These are phyloP conservation scores for Neophaeococcomyces mojaviensis DNA, from an alignment of 2,329 filamentous ascomycete genomes.

Conservation along the genomic window DNA sequence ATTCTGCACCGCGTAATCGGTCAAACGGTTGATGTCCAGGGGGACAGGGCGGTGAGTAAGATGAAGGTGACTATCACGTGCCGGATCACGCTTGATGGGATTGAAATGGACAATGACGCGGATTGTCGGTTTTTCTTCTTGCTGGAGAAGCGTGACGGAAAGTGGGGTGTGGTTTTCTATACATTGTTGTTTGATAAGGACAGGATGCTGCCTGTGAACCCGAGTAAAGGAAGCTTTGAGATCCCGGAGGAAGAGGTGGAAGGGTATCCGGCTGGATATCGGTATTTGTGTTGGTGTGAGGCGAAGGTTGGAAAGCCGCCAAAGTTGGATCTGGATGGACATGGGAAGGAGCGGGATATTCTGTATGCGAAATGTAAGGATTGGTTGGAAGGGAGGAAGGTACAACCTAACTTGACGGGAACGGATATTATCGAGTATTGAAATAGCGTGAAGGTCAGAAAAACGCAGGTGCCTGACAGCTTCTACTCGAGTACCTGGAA, in stretches of 20 bases:
- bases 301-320: conserved; percentile 38
- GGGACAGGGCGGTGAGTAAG: conserved; percentile 42
- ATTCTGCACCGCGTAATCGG: conserved; percentile 52
- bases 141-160: conserved; percentile 16
- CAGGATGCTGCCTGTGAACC: conserved; percentile 41
- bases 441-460: too few species aligned
- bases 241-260: conserved; percentile 33
- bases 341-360: conserved; percentile 39
- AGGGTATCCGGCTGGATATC: conserved; percentile 38
- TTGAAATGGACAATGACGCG: conserved; percentile 17
- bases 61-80: conserved; percentile 50
- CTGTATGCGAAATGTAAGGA: conserved; percentile 38
- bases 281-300: conserved; percentile 39
- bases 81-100: conserved; percentile 32
- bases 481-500: too few species aligned
- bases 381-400: conserved; percentile 37
- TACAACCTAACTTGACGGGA: neutral
- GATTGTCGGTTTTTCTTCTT: conserved; percentile 21
- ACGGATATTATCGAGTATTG: too few species aligned
- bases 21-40: conserved; percentile 39
- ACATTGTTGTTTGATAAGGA: conserved; percentile 48
- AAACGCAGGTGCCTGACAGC: too few species aligned
- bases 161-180: conserved; percentile 41
- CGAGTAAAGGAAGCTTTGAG: conserved; percentile 31
- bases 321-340: conserved; percentile 32